Evolutionary conservation across 2,329 filamentous ascomycete species (phyloP).

Genomic region (Grosmannia huntii): DNA sequence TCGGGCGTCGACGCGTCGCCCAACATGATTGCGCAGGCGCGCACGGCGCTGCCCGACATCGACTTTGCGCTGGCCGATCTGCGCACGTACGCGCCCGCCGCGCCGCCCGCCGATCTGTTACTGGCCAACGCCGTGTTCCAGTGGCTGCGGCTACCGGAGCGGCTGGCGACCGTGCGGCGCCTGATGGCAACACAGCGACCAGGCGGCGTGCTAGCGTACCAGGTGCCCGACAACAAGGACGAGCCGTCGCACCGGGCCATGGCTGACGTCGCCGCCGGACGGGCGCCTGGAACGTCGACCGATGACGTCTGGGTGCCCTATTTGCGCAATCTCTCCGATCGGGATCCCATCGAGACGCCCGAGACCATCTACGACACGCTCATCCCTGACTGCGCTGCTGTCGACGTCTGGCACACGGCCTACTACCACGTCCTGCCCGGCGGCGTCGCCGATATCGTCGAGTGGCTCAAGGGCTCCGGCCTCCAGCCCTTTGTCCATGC

Average conservation of each 20-base stretch:
- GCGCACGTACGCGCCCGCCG: conserved; percentile 17
- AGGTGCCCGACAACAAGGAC: conserved; percentile 33
- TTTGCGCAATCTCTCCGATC: conserved; percentile 14
- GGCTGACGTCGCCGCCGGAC: conserved; percentile 26
- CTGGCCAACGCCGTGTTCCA: conserved; percentile 48
- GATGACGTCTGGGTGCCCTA: conserved; percentile 12
- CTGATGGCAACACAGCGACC: conserved; percentile 26
- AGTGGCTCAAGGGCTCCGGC: conserved; percentile 47
- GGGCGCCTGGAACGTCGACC: conserved; percentile 7
- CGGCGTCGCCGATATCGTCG: conserved; percentile 36
- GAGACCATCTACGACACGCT: conserved; percentile 36
- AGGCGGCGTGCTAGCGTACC: conserved; percentile 40
- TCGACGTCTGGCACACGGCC: conserved; percentile 41
- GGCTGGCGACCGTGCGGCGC: conserved; percentile 29
- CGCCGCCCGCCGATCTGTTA: conserved; percentile 26
- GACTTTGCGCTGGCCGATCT: conserved; percentile 36
- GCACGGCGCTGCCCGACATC: conserved; percentile 23
- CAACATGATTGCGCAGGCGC: conserved; percentile 41
- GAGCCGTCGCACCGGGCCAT: conserved; percentile 38
- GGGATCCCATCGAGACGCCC: conserved; percentile 35
- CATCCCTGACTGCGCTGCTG: conserved; percentile 23
- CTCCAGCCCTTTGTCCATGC: conserved; percentile 40
- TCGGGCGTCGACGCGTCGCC: conserved; percentile 41
- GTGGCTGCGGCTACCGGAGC: conserved; percentile 33
- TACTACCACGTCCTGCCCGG: conserved; percentile 39